A percentile compares a stretch with the other conserved stretches of the same genome.
These are phyloP conservation scores for Claviceps purpurea DNA, from an alignment of 2,329 filamentous ascomycete genomes.

Conservation along the genomic window DNA sequence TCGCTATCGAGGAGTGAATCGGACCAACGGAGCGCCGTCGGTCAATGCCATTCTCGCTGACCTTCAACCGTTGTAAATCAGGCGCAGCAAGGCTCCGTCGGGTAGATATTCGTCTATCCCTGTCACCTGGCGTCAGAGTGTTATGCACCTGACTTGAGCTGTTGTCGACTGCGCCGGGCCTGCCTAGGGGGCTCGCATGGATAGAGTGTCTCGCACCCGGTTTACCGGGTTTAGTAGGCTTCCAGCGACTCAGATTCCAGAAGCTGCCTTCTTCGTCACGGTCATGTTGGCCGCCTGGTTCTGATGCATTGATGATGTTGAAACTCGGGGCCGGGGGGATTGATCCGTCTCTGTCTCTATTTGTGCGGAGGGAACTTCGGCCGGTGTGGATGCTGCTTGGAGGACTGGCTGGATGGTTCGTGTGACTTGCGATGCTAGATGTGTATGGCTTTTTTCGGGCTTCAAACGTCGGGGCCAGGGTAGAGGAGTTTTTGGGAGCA, in stretches of 20 bases:
- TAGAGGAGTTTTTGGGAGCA: conserved; percentile 22
- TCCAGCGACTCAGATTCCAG: conserved; percentile 46
- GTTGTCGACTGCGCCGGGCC: conserved; percentile 5
- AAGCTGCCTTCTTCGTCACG: conserved; percentile 33
- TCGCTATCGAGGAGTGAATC: conserved; percentile 9
- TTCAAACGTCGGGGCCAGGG: conserved; percentile 30
- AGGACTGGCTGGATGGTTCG: conserved; percentile 24
- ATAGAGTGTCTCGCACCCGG: conserved; percentile 20
- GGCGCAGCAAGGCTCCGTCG: conserved; percentile 18
- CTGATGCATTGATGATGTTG: conserved; percentile 26
- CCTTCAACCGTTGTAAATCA: conserved; percentile 15
- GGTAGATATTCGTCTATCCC: conserved; percentile 15
- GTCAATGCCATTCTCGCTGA: conserved; percentile 11
- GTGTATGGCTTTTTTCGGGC: conserved; percentile 31
- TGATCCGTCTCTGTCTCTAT: conserved; percentile 14
- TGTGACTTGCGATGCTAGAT: conserved; percentile 14
- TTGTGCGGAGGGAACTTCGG: conserved; percentile 12
- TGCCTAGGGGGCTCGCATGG: conserved; percentile 12
- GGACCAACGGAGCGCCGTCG: conserved; percentile 19
- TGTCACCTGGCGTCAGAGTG: conserved; percentile 21
- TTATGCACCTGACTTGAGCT: conserved; percentile 8
- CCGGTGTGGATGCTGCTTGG: conserved; percentile 19
- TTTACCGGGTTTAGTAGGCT: conserved; percentile 25
- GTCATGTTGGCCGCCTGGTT: conserved; percentile 22
- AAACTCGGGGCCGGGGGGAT: conserved; percentile 43